Conservation (phyloP, 257 asterid species). For the Solanum virginianum region DNA sequence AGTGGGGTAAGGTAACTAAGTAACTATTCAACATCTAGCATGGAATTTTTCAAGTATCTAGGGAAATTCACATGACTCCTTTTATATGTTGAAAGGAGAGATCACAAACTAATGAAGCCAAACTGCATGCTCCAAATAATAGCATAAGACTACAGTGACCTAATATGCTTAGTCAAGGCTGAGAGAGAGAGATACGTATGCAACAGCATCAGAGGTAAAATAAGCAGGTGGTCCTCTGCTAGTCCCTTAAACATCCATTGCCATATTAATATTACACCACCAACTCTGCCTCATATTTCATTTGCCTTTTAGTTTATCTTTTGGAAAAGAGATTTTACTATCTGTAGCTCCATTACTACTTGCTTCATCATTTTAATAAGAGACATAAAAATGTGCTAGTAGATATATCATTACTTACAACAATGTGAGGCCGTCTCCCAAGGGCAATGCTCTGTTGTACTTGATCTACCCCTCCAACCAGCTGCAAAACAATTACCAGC, state of each 20-base stretch:
- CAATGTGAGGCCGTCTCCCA: constrained; percentile 76
- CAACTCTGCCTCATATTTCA: neutral
- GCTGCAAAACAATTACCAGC: constrained; percentile 32
- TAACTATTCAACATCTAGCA: neutral
- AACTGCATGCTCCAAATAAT: neutral
- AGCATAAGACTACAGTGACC: neutral
- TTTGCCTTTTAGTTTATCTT: neutral
- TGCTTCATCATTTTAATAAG: neutral
- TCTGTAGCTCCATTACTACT: neutral
- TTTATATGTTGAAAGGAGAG: neutral
- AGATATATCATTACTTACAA: constrained; percentile 40
- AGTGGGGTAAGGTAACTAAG: neutral
- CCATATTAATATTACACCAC: neutral
- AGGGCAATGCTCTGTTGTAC: constrained; percentile 73
- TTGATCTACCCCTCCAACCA: constrained; percentile 77
- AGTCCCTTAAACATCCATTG: neutral
- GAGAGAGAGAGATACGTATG: neutral
- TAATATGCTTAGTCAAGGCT: neutral
- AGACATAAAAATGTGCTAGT: neutral
- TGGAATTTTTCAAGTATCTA: neutral
- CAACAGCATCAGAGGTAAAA: neutral
- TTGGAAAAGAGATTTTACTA: neutral
- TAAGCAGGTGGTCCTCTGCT: neutral
- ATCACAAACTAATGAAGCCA: neutral
- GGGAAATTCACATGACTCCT: neutral